Evolutionary conservation across 2,329 filamentous ascomycete genomes (phyloP), one percentile per base, ranked within the genome.

Genomic region (Fulvia fulva): DNA sequence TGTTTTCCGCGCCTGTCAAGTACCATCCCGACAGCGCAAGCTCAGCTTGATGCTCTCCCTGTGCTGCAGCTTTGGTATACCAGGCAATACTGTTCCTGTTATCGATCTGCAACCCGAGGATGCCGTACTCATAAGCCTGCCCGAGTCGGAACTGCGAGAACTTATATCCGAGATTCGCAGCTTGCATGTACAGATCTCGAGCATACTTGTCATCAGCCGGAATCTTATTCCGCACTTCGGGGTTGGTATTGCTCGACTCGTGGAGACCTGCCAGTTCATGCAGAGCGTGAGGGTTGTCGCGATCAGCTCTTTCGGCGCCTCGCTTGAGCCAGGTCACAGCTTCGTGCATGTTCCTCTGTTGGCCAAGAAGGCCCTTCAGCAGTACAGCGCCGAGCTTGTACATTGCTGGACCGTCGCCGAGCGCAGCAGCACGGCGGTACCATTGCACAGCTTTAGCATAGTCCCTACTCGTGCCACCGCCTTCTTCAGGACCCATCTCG

Each of bases 371-470:
- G 11, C 93, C 94, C 74, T 97, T 97, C 55, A 97, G 83, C 61
- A 90, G 79, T 65, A 99, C 96, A 87, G 97, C 96, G 58, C 94
- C 94, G 75, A 97, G 86, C 76, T 99, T 99, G 79, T 97, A 99
- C 91, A 97, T 96, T 28, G 92, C 94, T 0, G 93, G 89, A 1
- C 89, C 88, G 70, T 99, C 93, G 2, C 94, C 93, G 2, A 97
- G 80, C 12, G 88, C 88, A 11, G 94, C 93, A 6, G 94, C 91
- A 45, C 92, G 89, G 73, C 93, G 91, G 75, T 99, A 99, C 94
- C 94, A 99, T 73, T 97, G 93, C 21, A 97, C 92, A 1, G 94
- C 93, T 76, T 97, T 97, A 64, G 93, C 76, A 0, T 91, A 90
- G 70, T 99, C 94, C 67, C 88, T 89, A 58, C 90, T 86, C 0